phyloP scores from a whole-genome alignment of 2,329 filamentous ascomycete species.

The Xylariaceae sp. region DNA sequence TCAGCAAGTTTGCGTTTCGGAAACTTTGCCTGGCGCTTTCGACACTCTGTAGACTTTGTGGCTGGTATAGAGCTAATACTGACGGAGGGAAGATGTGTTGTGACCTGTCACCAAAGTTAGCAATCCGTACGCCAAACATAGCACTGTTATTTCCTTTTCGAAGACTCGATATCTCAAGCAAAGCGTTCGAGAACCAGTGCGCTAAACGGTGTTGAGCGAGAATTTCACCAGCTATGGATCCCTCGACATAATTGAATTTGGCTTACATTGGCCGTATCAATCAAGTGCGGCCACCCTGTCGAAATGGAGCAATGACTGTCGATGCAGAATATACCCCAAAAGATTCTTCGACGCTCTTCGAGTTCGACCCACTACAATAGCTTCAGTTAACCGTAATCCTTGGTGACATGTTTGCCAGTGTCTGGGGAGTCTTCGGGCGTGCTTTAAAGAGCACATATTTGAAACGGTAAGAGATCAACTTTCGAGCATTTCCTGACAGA shows the following conservation, averaged over 20 bases:
- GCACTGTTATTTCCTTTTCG: too few species aligned
- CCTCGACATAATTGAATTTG: not conserved
- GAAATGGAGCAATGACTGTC: slow-evolving; percentile 86
- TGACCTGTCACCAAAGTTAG: slow-evolving; percentile 49
- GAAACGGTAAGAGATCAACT: too few species aligned
- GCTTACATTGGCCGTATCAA: slow-evolving; percentile 67
- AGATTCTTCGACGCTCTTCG: slow-evolving; percentile 78
- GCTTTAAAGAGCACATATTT: too few species aligned
- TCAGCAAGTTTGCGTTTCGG: slow-evolving; percentile 14
- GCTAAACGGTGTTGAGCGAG: too few species aligned
- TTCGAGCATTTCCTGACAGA: too few species aligned
- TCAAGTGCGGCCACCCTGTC: slow-evolving; percentile 83
- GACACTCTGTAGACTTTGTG: not conserved
- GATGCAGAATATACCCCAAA: slow-evolving; percentile 81
- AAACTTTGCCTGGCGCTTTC: not conserved
- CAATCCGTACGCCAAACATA: not conserved
- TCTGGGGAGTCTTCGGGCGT: too few species aligned
- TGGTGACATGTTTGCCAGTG: too few species aligned
- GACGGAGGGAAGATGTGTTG: slow-evolving; percentile 68
- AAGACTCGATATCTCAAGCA: too few species aligned
- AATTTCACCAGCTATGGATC: too few species aligned
- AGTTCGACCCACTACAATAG: slow-evolving; percentile 64
- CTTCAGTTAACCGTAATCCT: too few species aligned
- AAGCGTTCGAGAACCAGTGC: too few species aligned
- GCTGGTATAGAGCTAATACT: slow-evolving; percentile 8